phyloP scores from a whole-genome alignment of 2,329 filamentous ascomycete species.

The Colletotrichum salicis region DNA sequence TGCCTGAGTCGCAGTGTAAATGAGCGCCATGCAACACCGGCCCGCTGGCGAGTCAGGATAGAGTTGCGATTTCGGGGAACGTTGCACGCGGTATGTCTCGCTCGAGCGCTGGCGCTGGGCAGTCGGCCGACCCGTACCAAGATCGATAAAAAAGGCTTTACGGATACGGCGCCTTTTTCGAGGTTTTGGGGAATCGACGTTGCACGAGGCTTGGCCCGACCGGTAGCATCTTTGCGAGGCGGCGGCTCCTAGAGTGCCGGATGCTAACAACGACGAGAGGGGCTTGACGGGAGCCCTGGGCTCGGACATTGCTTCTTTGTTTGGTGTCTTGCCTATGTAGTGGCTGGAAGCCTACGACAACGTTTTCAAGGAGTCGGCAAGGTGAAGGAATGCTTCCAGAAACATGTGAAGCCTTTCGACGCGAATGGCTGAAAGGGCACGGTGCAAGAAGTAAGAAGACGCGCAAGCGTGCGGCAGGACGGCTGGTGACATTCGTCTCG shows the following conservation, averaged over 20 bases:
- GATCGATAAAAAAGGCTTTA: background rate
- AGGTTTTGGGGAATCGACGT: background rate
- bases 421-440: background rate
- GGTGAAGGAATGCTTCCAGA: background rate
- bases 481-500: background rate
- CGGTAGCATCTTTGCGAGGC: background rate
- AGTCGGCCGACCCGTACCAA: background rate
- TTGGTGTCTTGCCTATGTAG: background rate
- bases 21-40: background rate
- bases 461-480: background rate
- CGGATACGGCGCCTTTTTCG: background rate
- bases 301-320: background rate
- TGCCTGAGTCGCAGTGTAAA: slow-evolving; percentile 12
- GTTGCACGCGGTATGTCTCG: background rate
- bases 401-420: background rate
- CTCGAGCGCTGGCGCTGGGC: background rate
- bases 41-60: slow-evolving; percentile 24
- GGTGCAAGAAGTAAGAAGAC: background rate
- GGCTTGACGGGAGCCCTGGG: background rate
- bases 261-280: background rate
- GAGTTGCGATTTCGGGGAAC: slow-evolving; percentile 4
- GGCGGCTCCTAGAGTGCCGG: background rate
- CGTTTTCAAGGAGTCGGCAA: background rate
- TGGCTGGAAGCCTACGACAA: background rate
- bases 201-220: background rate